Evolutionary conservation across 2,329 filamentous ascomycete species (phyloP).

Genomic region (Claviceps maximensis): DNA sequence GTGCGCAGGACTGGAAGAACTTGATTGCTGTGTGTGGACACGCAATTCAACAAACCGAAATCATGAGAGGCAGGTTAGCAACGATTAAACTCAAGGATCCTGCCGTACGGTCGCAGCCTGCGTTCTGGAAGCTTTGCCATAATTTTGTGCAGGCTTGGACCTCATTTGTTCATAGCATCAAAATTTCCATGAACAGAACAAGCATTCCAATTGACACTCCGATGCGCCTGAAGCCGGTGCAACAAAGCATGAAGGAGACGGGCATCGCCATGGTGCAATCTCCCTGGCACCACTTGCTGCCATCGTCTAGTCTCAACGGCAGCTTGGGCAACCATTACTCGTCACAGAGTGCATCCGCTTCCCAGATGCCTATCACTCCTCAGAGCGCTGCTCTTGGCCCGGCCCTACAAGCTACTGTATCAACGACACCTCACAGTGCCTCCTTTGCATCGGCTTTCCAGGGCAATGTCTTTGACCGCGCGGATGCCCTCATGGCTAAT

Average conservation of each 20-base stretch:
- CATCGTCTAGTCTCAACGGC: constrained; percentile 6
- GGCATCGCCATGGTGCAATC: constrained; percentile 54
- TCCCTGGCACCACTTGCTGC: constrained; percentile 38
- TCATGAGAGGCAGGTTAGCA: constrained; percentile 59
- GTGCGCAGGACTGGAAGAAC: constrained; percentile 52
- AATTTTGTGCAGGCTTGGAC: constrained; percentile 59
- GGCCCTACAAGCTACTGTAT: constrained; percentile 79
- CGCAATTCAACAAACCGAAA: constrained; percentile 60
- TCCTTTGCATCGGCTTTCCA: constrained; percentile 42
- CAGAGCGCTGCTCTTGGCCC: constrained; percentile 81
- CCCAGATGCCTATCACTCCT: constrained; percentile 60
- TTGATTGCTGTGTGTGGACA: constrained; percentile 59
- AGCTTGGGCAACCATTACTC: constrained; percentile 12
- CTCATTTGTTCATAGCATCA: constrained; percentile 49
- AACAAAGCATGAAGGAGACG: constrained; percentile 71
- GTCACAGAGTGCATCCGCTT: constrained; percentile 16
- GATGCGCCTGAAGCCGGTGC: constrained; percentile 62
- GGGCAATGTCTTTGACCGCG: constrained; percentile 47
- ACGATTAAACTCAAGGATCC: constrained; percentile 78
- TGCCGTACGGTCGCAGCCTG: constrained; percentile 49
- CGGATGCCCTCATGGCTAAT: constrained; percentile 43
- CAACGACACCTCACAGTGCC: constrained; percentile 50
- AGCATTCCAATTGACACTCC: constrained; percentile 54
- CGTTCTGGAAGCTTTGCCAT: constrained; percentile 61
- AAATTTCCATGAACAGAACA: constrained; percentile 36